These are phyloP conservation scores for Chenopodium quinoa DNA, from an alignment of 148 eudicot species.

Conservation along the genomic window DNA sequence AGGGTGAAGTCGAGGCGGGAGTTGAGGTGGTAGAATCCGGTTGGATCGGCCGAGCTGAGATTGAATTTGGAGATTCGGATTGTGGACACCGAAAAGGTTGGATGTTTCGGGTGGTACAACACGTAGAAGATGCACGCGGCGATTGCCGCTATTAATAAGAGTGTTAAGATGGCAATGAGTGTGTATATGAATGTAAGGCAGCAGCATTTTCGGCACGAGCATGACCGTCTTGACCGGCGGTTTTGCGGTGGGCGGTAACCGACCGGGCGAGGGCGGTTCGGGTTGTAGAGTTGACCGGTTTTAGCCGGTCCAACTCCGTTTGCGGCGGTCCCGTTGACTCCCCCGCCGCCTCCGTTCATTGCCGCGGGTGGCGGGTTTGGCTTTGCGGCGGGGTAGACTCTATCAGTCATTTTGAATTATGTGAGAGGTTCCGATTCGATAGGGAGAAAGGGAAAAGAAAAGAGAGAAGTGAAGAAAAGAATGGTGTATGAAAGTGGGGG, in stretches of 20 bases:
- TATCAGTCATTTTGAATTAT: constrained; percentile 44
- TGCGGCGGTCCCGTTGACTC: neutral
- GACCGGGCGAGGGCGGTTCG: constrained; percentile 45
- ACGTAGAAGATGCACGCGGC: constrained; percentile 61
- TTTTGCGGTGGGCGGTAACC: constrained; percentile 49
- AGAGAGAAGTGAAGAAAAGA: too few species aligned
- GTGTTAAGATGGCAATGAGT: constrained; percentile 37
- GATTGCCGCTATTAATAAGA: constrained; percentile 65
- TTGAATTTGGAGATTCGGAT: constrained; percentile 55
- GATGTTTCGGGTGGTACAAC: constrained; percentile 80
- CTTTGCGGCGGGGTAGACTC: constrained; percentile 67
- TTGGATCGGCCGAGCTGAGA: constrained; percentile 47
- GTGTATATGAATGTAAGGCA: constrained; percentile 73
- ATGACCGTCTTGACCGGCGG: constrained; percentile 32
- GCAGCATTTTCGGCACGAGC: constrained; percentile 49
- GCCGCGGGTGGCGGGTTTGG: constrained; percentile 41
- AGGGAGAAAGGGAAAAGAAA: too few species aligned
- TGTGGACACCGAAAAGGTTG: constrained; percentile 60
- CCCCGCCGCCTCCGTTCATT: constrained; percentile 19
- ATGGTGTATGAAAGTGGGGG: too few species aligned
- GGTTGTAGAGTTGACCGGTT: constrained; percentile 51
- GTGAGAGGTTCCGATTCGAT: too few species aligned
- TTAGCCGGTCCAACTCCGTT: constrained; percentile 26
- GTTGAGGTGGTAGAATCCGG: constrained; percentile 42
- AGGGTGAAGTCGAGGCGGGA: constrained; percentile 64